Percentiles rank a stretch among this genome's conserved stretches.
Evolutionary conservation across 768 basidiomycete species (phyloP).

Genomic region (Boletus sp.): DNA sequence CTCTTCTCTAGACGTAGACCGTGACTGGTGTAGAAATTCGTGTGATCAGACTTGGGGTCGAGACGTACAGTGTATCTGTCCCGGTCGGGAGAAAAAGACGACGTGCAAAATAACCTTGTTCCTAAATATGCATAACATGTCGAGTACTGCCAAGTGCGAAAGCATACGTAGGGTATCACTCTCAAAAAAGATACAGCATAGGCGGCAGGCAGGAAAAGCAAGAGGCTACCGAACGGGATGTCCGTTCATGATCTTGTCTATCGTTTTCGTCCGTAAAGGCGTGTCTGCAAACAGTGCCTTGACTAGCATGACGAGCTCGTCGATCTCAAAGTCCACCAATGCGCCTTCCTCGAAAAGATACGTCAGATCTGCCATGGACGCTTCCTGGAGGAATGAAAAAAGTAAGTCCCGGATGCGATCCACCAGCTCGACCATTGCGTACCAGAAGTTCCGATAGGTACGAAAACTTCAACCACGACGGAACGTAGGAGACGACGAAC

Average conservation of each 20-base stretch:
- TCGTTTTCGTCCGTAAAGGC: slow-evolving; percentile 72
- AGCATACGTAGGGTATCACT: not conserved
- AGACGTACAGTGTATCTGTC: not conserved
- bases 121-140: slow-evolving; percentile 18
- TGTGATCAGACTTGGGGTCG: not conserved
- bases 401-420: not conserved
- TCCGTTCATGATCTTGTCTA: slow-evolving; percentile 68
- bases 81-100: not conserved
- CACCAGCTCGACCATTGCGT: slow-evolving; percentile 27
- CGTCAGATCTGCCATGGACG: slow-evolving; percentile 86
- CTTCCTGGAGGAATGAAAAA: slow-evolving; percentile 57
- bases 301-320: slow-evolving; percentile 81
- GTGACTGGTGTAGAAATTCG: not conserved
- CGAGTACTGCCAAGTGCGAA: not conserved
- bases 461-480: slow-evolving; percentile 92
- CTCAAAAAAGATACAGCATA: slow-evolving; percentile 4
- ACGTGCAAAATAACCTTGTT: not conserved
- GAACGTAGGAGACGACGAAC: slow-evolving; percentile 81
- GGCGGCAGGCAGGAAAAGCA: too few species aligned
- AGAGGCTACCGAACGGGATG: slow-evolving; percentile 42
- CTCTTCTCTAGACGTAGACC: too few species aligned
- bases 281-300: slow-evolving; percentile 89
- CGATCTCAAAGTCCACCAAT: slow-evolving; percentile 83
- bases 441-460: slow-evolving; percentile 92
- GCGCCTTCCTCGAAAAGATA: slow-evolving; percentile 91